These are phyloP conservation scores for Candida sp. DNA, from an alignment of 1,139 yeast species.

Conservation along the genomic window DNA sequence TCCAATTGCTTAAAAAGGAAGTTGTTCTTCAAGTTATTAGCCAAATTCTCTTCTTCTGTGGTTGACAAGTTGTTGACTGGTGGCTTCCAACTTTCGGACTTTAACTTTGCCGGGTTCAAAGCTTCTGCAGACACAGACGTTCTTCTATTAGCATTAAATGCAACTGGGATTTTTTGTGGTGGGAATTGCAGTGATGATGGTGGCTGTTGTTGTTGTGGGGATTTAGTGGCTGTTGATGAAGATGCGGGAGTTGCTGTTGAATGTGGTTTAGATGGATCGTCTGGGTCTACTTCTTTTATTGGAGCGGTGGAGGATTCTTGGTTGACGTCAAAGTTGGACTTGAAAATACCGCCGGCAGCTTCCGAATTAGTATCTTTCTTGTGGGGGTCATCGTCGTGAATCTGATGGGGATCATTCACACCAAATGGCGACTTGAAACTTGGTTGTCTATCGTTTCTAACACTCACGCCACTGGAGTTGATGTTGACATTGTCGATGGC, in stretches of 20 bases:
- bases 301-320: conserved; percentile 21
- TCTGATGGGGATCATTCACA: conserved; percentile 63
- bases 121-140: conserved; percentile 89
- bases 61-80: conserved; percentile 68
- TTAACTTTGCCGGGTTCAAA: conserved; percentile 57
- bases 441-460: conserved; percentile 42
- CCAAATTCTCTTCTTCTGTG: conserved; percentile 70
- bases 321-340: conserved; percentile 48
- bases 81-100: conserved; percentile 73
- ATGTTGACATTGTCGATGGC: conserved; percentile 30
- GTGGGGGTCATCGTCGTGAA: conserved; percentile 23
- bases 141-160: conserved; percentile 83
- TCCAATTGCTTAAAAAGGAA: conserved; percentile 82
- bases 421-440: conserved; percentile 69
- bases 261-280: conserved; percentile 14
- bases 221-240: conserved; percentile 7
- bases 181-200: conserved; percentile 20
- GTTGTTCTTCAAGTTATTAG: conserved; percentile 74
- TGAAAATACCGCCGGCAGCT: conserved; percentile 34
- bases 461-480: conserved; percentile 19
- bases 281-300: conserved; percentile 18
- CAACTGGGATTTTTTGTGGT: conserved; percentile 44
- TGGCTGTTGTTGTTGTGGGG: background rate
- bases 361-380: conserved; percentile 12
- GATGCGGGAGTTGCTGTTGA: background rate